Base-by-base conservation (phyloP, 2,329 filamentous ascomycete species). In the Lachnum nothofagi region DNA sequence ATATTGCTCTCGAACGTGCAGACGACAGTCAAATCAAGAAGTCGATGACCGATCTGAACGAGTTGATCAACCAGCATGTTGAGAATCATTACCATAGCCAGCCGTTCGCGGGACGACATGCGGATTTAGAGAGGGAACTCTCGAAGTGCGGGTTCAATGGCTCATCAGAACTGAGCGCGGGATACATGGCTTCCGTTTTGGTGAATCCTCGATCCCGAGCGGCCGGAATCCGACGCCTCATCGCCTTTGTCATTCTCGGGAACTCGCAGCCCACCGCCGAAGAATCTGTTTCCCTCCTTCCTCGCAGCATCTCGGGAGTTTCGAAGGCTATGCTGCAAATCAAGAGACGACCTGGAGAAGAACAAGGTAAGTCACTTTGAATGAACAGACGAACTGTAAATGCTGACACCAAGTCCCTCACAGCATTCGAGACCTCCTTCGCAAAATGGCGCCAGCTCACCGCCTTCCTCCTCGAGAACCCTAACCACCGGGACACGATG, bases 11-110 rank as follows among this genome's bases (percentile, higher is more conserved):
- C 9, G 63, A 67, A 12, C 52, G 65, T 1, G 65, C 58, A 0
- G 63, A 70, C 0, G 69, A 73, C 48, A 58, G 62, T n/a, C 62
- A 67, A 2, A 64, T 72, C 7, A 50, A 53, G 3, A 37, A 50
- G 3, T 68, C 70, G 38, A 49, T 72, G 5, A 53, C 60, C 3
- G 60, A 67, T 1, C 47, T 73, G 2, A 60, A 61, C 1, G 57
- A 64, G 4, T 62, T 72, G 4, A 63, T 73, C 9, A 61, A 66
- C 23, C 63, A 68, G 31, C 72, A 74, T 50, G 66, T 71, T 33
- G 64, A 72, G 45, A 65, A 60, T 44, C 56, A 71, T 42, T 73
- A 73, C 42, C 68, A 70, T 45, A 39, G 54, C 0, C 50, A 62
- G 0, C 59, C 60, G 1, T 49, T 67, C 3, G 20, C 24, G 4